These are phyloP conservation scores for Hanseniaspora taiwanica DNA, from an alignment of 805 yeast genomes.

Conservation along the genomic window DNA sequence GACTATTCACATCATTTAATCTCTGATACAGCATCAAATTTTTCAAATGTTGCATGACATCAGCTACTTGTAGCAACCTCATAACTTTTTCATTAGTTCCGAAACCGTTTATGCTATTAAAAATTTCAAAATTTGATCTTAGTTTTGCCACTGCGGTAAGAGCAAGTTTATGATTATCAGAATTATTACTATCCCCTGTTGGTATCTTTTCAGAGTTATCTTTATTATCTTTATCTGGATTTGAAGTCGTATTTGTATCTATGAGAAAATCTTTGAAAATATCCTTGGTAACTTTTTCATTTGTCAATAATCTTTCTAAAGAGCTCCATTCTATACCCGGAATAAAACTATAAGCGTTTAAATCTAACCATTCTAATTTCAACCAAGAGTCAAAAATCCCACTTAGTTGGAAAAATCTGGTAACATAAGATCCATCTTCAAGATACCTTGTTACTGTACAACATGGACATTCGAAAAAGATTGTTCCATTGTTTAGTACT, in stretches of 20 bases:
- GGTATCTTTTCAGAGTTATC: background rate
- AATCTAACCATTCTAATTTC: slow-evolving; percentile 61
- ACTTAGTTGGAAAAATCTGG: slow-evolving; percentile 46
- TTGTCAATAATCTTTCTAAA: slow-evolving; percentile 28
- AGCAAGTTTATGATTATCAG: no score
- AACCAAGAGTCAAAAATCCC: slow-evolving; percentile 49
- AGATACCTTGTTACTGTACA: slow-evolving; percentile 38
- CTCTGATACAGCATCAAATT: slow-evolving; percentile 49
- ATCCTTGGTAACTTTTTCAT: slow-evolving; percentile 13
- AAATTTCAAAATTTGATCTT: slow-evolving; percentile 31
- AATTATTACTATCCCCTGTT: slow-evolving; percentile 2
- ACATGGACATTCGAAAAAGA: slow-evolving; percentile 40
- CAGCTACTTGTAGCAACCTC: slow-evolving; percentile 62
- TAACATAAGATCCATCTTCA: slow-evolving; percentile 57
- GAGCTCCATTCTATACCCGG: slow-evolving; percentile 36
- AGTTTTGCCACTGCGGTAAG: slow-evolving; percentile 17
- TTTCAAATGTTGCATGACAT: slow-evolving; percentile 59
- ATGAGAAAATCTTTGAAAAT: slow-evolving; percentile 11
- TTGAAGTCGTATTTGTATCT: no score
- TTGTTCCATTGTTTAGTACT: slow-evolving; percentile 38
- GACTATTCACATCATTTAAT: slow-evolving; percentile 35
- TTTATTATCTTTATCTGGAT: slow-evolving; percentile 3
- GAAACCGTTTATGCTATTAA: slow-evolving; percentile 35
- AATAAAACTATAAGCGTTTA: slow-evolving; percentile 34
- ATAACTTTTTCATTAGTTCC: slow-evolving; percentile 57